Evolutionary conservation across 1,284 basidiomycete genomes (phyloP), one percentile per base, ranked within the genome.

Genomic region (Waitea zeae): DNA sequence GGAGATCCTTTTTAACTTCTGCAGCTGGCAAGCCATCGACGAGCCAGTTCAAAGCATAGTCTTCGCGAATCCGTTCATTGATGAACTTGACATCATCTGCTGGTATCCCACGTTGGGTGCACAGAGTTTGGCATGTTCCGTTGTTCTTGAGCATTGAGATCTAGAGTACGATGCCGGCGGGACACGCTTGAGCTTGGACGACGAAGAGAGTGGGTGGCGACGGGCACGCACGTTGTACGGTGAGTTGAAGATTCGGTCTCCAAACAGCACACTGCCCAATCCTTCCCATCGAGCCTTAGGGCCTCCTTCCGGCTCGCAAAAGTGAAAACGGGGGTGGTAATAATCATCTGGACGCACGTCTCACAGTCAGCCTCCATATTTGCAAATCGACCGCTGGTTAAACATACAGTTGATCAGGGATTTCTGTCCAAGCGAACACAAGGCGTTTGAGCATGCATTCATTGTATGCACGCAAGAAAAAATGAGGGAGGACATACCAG

Each of bases 1-100:
- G 68, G 35, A 63, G 50, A 50, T 93, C 87, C 31, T 65, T 56
- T 57, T 87, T 90, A 76, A 88, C 82, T 54, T 93, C 87, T 4
- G 88, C 87, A 5, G 84, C 87, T 3, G 93, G 93, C 24, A 97
- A 67, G 3, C 92, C 92, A 48, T 97, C 92, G 31, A 97, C 64
- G 37, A 97, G 75, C 78, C 90, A 93, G 50, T 96, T 96, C 41
- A 96, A 59, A 1, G 88, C 87, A 49, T 96, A 97, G 49, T 90
- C 83, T 51, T 96, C 88, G 31, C 67, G 66, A 50, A 97, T 93
- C 34, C 88, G 77, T 39, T 82, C 77, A 47, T 95, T 95, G 52
- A 97, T 79, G 53, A 95, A 95, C 41, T 70, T 74, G 13, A 81
- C 78, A 43, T 93, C 80, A 39, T 81, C 70, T 13, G 61, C 59